Base-by-base conservation (phyloP, 2,329 filamentous ascomycete species). In the Diaporthe caulivora region DNA sequence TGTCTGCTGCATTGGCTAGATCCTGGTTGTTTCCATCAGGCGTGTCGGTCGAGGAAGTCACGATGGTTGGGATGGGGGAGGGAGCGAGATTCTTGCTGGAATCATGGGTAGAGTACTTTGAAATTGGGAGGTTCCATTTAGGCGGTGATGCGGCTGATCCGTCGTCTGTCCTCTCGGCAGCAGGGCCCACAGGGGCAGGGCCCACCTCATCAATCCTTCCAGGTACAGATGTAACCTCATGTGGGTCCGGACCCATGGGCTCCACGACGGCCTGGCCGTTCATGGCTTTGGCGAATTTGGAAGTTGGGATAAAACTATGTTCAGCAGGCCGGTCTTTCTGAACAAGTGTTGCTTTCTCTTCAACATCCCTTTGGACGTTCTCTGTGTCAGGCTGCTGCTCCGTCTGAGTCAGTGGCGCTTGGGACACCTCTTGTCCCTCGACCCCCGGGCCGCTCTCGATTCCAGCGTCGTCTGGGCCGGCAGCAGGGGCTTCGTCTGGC, bases 31-130 rank as follows among this genome's bases (percentile, higher is more conserved):
- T 75, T 51, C 75, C 67, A 40, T 76, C 76, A 37, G 77, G 55
- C 65, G 72, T 54, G 21, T 75, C 74, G 53, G 57, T 71, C 62
- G 72, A 53, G 55, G 75, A 69, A 57, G 75, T 76, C 31, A 73
- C 74, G 54, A 76, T 73, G 62, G 67, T 51, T 62, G 75, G 77
- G 42, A 79, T 71, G 8, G 79, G 58, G 24, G 71, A 71, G 21
- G 74, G 54, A 53, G 60, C 71, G 60, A 53, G 60, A 58, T 76
- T 75, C 47, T 77, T 79, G 34, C 79, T 74, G 71, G 71, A 69
- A 71, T 85, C 83, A 58, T 81, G 83, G 5, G 83, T 84, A 15
- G 85, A 86, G 76, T 86, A 86, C 74, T 82, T 86, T 62, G 85
- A 86, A 65, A 82, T 81, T 18, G 85, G 83, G 49, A 82, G 74